A percentile compares a stretch with the other conserved stretches of the same genome.
phyloP scores from a whole-genome alignment of 306 rosid species.

The Prunus padus region DNA sequence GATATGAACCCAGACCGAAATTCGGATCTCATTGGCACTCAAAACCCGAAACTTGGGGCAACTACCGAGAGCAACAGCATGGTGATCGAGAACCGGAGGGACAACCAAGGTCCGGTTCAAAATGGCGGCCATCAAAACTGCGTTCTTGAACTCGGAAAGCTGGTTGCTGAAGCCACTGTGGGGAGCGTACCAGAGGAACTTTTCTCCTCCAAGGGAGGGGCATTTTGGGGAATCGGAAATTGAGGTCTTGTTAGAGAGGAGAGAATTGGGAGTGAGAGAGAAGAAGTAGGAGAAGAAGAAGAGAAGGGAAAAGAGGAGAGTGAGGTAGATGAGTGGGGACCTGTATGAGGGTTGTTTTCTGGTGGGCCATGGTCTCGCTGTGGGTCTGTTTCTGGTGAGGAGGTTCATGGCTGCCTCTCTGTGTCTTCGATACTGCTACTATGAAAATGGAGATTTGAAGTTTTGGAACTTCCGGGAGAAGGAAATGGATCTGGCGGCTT shows the following conservation, averaged over 20 bases:
- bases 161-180: slow-evolving; percentile 94
- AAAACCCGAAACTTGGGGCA: slow-evolving; percentile 80
- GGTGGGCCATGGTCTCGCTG: slow-evolving; percentile 33
- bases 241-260: slow-evolving; percentile 7
- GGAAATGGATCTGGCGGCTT: no score
- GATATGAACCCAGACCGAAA: slow-evolving; percentile 78
- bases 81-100: slow-evolving; percentile 86
- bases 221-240: slow-evolving; percentile 33
- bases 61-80: slow-evolving; percentile 79
- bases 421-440: no score
- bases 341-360: slow-evolving; percentile 34
- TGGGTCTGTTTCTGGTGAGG: slow-evolving; percentile 27
- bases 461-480: no score
- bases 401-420: slow-evolving; percentile 20
- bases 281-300: slow-evolving; percentile 39
- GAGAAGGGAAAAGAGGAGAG: slow-evolving; percentile 32
- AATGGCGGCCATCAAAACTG: slow-evolving; percentile 58
- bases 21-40: slow-evolving; percentile 50
- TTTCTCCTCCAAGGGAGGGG: slow-evolving; percentile 40
- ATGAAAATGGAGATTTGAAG: no score
- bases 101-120: slow-evolving; percentile 77
- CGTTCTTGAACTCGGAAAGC: slow-evolving; percentile 77
- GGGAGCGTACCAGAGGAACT: slow-evolving; percentile 77
- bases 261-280: slow-evolving; percentile 29
- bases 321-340: slow-evolving; percentile 38